A percentile compares a stretch with the other conserved stretches of the same genome.
Evolutionary conservation across 2,329 filamentous ascomycete species (phyloP).

Genomic region (Trichothecium roseum): DNA sequence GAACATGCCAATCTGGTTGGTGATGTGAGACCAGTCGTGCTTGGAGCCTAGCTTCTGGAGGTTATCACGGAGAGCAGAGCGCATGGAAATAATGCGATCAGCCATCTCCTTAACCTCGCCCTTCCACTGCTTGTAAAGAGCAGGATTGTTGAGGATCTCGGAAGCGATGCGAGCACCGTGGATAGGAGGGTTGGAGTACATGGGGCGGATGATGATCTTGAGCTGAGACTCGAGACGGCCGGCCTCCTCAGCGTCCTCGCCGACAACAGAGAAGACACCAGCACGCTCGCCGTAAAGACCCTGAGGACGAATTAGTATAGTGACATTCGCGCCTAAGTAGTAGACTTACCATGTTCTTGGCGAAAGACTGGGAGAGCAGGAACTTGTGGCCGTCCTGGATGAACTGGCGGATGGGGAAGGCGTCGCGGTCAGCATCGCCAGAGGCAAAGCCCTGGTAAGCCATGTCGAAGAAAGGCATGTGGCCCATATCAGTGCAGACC

Average conservation of each 20-base stretch:
- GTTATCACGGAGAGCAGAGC: slow-evolving; percentile 85
- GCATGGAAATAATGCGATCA: slow-evolving; percentile 98
- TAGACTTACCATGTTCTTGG: slow-evolving; percentile 86
- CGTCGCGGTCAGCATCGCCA: slow-evolving; percentile 83
- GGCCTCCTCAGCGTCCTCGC: slow-evolving; percentile 78
- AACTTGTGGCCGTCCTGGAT: slow-evolving; percentile 85
- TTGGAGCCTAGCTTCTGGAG: slow-evolving; percentile 90
- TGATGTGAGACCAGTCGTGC: slow-evolving; percentile 99
- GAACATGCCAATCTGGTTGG: slow-evolving; percentile 98
- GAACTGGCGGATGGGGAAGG: slow-evolving; percentile 89
- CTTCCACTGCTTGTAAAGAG: slow-evolving; percentile 88
- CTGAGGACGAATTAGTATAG: slow-evolving; percentile 25
- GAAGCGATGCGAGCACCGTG: slow-evolving; percentile 92
- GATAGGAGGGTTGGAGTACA: slow-evolving; percentile 97
- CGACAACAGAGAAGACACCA: slow-evolving; percentile 90
- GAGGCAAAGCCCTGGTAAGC: slow-evolving; percentile 98
- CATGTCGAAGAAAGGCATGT: slow-evolving; percentile 99
- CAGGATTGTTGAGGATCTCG: slow-evolving; percentile 78
- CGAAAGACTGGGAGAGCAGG: slow-evolving; percentile 85
- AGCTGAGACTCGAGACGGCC: slow-evolving; percentile 93
- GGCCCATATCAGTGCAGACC: slow-evolving; percentile 73
- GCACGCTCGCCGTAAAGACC: slow-evolving; percentile 98
- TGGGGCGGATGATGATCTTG: slow-evolving; percentile 92
- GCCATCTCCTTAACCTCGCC: slow-evolving; percentile 97
- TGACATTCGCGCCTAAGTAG: background rate